Evolutionary conservation across 495 filamentous ascomycete species (phyloP).

Genomic region (Aspergillus ostianus): DNA sequence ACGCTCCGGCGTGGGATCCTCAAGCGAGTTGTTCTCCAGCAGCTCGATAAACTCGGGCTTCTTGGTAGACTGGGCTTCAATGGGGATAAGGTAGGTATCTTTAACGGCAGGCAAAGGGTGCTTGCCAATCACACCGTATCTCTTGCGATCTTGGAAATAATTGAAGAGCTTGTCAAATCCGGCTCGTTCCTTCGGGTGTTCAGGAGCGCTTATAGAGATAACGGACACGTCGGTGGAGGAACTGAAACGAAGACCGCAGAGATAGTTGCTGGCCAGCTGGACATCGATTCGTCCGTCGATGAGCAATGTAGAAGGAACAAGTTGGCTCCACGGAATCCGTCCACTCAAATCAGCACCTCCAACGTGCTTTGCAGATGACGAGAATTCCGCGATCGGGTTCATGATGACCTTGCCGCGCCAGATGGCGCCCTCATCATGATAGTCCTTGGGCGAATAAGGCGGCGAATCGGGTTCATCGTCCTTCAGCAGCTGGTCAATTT

Average conservation of each 20-base stretch:
- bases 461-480: constrained; percentile 84
- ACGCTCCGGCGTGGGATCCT: constrained; percentile 61
- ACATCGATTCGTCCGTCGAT: constrained; percentile 83
- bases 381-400: constrained; percentile 70
- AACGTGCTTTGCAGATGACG: constrained; percentile 74
- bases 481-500: constrained; percentile 85
- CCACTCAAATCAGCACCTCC: constrained; percentile 71
- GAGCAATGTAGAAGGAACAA: constrained; percentile 65
- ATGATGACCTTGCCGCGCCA: constrained; percentile 83
- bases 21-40: constrained; percentile 69
- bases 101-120: constrained; percentile 66
- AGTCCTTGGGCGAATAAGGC: constrained; percentile 79
- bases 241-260: constrained; percentile 76
- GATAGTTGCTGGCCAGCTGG: constrained; percentile 79
- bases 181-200: constrained; percentile 44
- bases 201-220: constrained; percentile 60
- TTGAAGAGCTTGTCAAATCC: constrained; percentile 70
- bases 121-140: constrained; percentile 79
- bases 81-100: constrained; percentile 74
- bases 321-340: constrained; percentile 62
- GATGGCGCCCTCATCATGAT: constrained; percentile 60
- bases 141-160: constrained; percentile 72
- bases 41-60: constrained; percentile 75
- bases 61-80: constrained; percentile 57
- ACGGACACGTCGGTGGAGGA: constrained; percentile 70